phyloP scores from a whole-genome alignment of 169 alveolate species.

The Eimeria zaria region DNA sequence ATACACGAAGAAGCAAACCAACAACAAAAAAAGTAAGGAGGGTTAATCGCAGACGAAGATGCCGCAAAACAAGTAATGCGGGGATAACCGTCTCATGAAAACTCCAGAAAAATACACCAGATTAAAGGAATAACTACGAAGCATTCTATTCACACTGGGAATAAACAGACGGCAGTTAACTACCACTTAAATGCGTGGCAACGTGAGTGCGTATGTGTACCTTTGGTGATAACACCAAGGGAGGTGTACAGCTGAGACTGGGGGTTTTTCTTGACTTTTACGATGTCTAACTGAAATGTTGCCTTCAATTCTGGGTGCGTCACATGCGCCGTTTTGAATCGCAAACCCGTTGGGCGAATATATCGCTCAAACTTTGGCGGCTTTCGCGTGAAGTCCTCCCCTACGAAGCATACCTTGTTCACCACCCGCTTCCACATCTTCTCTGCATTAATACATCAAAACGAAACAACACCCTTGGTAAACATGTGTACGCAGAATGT shows the following conservation, averaged over 20 bases:
- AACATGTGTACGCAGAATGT: neutral
- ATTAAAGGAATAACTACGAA: neutral
- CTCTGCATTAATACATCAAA: slow-evolving; percentile 78
- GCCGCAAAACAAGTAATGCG: neutral
- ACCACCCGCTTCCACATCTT: slow-evolving; percentile 99
- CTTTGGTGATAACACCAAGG: slow-evolving; percentile 99
- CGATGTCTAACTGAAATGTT: slow-evolving; percentile 97
- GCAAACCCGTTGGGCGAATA: slow-evolving; percentile 99
- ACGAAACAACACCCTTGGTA: neutral
- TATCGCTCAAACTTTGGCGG: slow-evolving; percentile 99
- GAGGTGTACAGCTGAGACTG: slow-evolving; percentile 98
- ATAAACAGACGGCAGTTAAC: too few relatives aligned
- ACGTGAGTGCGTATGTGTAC: neutral
- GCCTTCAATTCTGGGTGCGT: slow-evolving; percentile 99
- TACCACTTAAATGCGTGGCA: neutral
- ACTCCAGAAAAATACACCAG: neutral
- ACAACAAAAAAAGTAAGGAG: neutral
- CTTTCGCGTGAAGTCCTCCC: slow-evolving; percentile 99
- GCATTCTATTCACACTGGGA: neutral
- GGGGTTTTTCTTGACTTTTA: slow-evolving; percentile 99
- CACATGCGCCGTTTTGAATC: slow-evolving; percentile 99
- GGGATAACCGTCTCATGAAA: neutral
- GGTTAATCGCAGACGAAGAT: too few relatives aligned
- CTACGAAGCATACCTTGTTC: slow-evolving; percentile 98
- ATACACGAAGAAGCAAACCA: too few relatives aligned